phyloP scores from a whole-genome alignment of 352 stramenopile genomes.

The Saprolegnia diclina region DNA sequence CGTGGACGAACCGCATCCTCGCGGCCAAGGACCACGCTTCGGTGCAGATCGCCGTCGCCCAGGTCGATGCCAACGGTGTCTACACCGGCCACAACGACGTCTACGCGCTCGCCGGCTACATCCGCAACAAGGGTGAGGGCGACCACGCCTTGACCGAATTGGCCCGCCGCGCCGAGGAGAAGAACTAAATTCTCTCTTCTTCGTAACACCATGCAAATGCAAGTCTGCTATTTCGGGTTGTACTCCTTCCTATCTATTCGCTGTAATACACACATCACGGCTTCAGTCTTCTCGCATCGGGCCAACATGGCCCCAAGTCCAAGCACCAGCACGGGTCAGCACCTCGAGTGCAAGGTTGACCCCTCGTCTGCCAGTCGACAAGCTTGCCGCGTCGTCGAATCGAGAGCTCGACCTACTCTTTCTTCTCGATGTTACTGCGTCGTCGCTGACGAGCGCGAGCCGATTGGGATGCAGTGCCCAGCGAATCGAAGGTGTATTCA shows the following conservation, averaged over 20 bases:
- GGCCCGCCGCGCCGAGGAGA: conserved; percentile 60
- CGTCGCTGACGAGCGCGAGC: too few relatives aligned
- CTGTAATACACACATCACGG: not conserved
- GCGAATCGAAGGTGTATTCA: too few relatives aligned
- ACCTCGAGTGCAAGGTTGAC: too few relatives aligned
- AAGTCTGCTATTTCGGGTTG: conserved; percentile 15
- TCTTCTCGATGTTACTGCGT: too few relatives aligned
- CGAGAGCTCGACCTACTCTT: too few relatives aligned
- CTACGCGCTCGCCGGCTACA: conserved; percentile 95
- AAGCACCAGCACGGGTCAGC: too few relatives aligned
- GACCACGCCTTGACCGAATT: conserved; percentile 92
- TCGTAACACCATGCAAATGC: conserved; percentile 14
- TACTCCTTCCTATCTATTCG: conserved; percentile 14
- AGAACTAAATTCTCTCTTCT: conserved; percentile 42
- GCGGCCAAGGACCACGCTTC: conserved; percentile 96
- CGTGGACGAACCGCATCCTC: conserved; percentile 98
- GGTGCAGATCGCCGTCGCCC: conserved; percentile 97
- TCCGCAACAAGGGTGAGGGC: conserved; percentile 93
- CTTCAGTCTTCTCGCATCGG: too few relatives aligned
- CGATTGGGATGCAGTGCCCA: too few relatives aligned
- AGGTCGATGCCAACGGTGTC: conserved; percentile 95
- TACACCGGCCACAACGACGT: conserved; percentile 95
- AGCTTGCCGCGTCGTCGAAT: too few relatives aligned
- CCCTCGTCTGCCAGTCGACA: too few relatives aligned
- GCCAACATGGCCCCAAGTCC: too few relatives aligned